phyloP scores from a whole-genome alignment of 2,329 filamentous ascomycete species.

The Saccharata proteae region DNA sequence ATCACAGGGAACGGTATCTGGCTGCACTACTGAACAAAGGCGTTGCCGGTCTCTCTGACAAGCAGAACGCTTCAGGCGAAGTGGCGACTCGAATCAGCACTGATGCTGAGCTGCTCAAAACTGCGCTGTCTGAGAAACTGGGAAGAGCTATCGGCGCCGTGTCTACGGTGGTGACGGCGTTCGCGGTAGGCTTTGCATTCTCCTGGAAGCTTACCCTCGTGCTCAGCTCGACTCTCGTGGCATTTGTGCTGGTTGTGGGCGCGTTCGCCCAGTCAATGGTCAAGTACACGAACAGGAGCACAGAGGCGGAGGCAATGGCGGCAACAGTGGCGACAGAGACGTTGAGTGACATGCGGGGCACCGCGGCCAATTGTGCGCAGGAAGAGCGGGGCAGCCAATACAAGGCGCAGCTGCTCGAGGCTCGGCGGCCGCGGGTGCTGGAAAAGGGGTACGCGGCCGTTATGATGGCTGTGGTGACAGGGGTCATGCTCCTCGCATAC shows the following conservation, averaged over 20 bases:
- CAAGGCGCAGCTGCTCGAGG: constrained; percentile 1
- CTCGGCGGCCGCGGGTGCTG: constrained; percentile 1
- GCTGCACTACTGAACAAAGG: constrained; percentile 24
- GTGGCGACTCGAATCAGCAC: constrained; percentile 88
- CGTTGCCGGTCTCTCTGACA: constrained; percentile 39
- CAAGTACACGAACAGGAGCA: constrained; percentile 34
- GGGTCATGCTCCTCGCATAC: constrained; percentile 4
- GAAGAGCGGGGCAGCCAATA: neutral
- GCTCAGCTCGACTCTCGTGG: constrained; percentile 4
- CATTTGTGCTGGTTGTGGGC: constrained; percentile 1
- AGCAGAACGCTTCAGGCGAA: constrained; percentile 70
- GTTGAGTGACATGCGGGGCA: neutral
- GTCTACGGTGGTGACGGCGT: constrained; percentile 63
- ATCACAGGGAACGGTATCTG: constrained; percentile 61
- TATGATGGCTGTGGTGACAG: constrained; percentile 4
- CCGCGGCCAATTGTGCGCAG: constrained; percentile 1
- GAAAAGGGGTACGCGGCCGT: neutral
- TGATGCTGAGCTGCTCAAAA: constrained; percentile 85
- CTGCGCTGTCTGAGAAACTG: constrained; percentile 51
- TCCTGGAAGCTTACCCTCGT: constrained; percentile 4
- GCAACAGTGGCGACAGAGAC: constrained; percentile 3
- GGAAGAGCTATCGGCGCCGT: constrained; percentile 55
- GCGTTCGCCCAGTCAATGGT: neutral
- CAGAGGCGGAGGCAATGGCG: constrained; percentile 49
- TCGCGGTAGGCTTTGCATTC: constrained; percentile 24